Evolutionary conservation across 2,329 filamentous ascomycete genomes (phyloP).

Genomic region (Pyrenochaeta sp.): DNA sequence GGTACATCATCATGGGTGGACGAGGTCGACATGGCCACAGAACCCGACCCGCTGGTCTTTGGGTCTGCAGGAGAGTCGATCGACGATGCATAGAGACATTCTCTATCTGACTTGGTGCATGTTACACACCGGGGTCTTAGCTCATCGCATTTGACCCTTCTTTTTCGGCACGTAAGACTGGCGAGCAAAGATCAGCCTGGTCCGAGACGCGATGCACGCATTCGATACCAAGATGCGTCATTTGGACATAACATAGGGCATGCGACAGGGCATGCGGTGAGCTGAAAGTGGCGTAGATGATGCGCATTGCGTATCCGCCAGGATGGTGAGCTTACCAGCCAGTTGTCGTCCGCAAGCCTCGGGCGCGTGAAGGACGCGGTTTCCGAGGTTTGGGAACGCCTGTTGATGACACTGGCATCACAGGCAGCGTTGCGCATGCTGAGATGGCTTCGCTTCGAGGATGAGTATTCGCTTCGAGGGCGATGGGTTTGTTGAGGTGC

Average conservation of each 20-base stretch:
- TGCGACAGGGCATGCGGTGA: neutral
- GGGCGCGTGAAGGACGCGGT: constrained; percentile 53
- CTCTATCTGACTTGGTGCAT: constrained; percentile 55
- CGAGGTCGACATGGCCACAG: constrained; percentile 16
- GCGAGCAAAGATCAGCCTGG: neutral
- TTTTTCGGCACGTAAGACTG: constrained; percentile 56
- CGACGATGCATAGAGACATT: constrained; percentile 51
- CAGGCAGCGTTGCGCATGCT: constrained; percentile 30
- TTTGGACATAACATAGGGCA: neutral
- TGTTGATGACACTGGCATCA: constrained; percentile 39
- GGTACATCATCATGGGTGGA: constrained; percentile 21
- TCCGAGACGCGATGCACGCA: neutral
- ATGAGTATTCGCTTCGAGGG: constrained; percentile 31
- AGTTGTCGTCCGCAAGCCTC: constrained; percentile 56
- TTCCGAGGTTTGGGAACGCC: constrained; percentile 42
- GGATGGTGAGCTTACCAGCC: constrained; percentile 49
- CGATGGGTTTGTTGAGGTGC: constrained; percentile 1
- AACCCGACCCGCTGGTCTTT: constrained; percentile 20
- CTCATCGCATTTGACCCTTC: constrained; percentile 63
- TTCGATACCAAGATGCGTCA: neutral
- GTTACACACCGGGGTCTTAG: constrained; percentile 54
- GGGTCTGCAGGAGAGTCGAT: constrained; percentile 14
- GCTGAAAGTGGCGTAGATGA: neutral
- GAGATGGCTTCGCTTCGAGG: constrained; percentile 38
- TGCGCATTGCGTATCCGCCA: neutral